Base-by-base conservation (phyloP, 164 flowering plant genomes). In the Taxillus chinensis region DNA sequence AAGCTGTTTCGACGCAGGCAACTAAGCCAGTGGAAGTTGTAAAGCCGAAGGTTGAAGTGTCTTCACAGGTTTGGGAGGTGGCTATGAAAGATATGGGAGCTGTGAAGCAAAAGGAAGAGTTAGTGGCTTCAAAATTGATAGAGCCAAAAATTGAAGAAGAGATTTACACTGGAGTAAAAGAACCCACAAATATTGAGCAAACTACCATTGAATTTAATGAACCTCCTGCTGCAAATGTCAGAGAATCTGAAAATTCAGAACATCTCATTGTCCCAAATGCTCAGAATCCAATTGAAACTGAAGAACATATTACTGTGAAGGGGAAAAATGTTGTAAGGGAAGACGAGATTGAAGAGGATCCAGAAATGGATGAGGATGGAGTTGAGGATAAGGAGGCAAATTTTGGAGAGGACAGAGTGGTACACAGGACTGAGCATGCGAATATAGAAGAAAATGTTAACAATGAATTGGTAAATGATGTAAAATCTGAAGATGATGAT, bases 401-500 rank as follows among this genome's bases (percentile, higher is more conserved):
- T 60, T 38, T 9, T 53, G 57, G 17, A 41, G 66, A 68, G 37
- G 72, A 60, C 42, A 37, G 62, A 13, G 73, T 64, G 43, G 67
- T 70, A 46, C 43, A 64, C 2, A 63, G 56, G 60, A 16, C 3
- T 54, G 56, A 43, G 57, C 39, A 48, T 5, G 57, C 55, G 38
- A 54, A 55, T 5, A 8, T 5, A 4, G 54, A 55, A 63, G 57
- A 62, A 40, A 43, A 43, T 43, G 46, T 43, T 43, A 9, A 43
- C 15, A 57, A 49, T 12, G 54, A 13, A 3, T 41, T 53, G 61
- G 77, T 66, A 50, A 78, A 62, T 50, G 76, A 59, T 8, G 2
- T 27, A 5, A 27, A 7, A 7, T 11, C 12, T 48, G 51, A 48
- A 48, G 51, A 48, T 27, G 76, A 70, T 45, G 49, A 65, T 37